phyloP scores from a whole-genome alignment of 2,329 filamentous ascomycete genomes.

The Penicillium palitans region DNA sequence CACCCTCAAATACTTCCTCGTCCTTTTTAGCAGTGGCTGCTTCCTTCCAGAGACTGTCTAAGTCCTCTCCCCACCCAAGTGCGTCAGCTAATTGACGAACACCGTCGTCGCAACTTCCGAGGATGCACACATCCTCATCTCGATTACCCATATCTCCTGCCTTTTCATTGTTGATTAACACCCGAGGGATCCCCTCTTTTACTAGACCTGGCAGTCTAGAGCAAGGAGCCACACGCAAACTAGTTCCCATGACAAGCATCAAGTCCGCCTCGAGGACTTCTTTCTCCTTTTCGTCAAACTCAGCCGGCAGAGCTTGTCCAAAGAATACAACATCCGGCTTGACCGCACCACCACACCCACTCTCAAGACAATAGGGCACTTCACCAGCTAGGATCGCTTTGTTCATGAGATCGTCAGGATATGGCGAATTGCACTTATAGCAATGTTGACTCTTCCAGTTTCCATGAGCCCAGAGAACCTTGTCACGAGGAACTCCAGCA shows the following conservation, averaged over 20 bases:
- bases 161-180: slow-evolving; percentile 76
- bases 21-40: slow-evolving; percentile 61
- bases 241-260: slow-evolving; percentile 76
- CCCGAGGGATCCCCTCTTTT: slow-evolving; percentile 59
- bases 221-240: slow-evolving; percentile 77
- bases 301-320: slow-evolving; percentile 63
- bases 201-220: slow-evolving; percentile 68
- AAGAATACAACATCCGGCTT: slow-evolving; percentile 90
- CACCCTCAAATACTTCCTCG: slow-evolving; percentile 35
- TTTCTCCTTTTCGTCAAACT: slow-evolving; percentile 58
- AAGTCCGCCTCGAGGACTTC: slow-evolving; percentile 63
- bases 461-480: slow-evolving; percentile 81
- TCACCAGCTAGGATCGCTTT: slow-evolving; percentile 62
- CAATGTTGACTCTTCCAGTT: slow-evolving; percentile 83
- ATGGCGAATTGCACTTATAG: slow-evolving; percentile 71
- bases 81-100: slow-evolving; percentile 70
- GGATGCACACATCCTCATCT: slow-evolving; percentile 71
- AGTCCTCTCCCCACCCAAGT: slow-evolving; percentile 76
- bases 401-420: slow-evolving; percentile 68
- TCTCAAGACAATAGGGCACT: slow-evolving; percentile 64
- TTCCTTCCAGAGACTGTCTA: slow-evolving; percentile 68
- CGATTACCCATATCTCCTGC: slow-evolving; percentile 73
- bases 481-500: slow-evolving; percentile 71
- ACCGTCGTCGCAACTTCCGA: slow-evolving; percentile 74
- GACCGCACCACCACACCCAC: slow-evolving; percentile 67